Evolutionary conservation across 1,139 yeast genomes (phyloP).

Genomic region (Kurtzmaniella quercitrusa): DNA sequence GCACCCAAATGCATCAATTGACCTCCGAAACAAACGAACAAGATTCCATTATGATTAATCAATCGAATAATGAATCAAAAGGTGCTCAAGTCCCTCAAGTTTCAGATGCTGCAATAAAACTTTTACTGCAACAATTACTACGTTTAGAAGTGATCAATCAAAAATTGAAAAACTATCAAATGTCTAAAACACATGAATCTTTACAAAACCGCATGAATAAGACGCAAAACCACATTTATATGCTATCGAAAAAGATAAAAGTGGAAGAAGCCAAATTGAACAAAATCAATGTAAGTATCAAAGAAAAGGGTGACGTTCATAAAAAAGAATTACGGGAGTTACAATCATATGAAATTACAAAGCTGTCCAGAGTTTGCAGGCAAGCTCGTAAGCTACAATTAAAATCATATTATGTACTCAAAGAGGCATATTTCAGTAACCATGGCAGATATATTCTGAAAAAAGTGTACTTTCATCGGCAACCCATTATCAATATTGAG

Average conservation of each 20-base stretch:
- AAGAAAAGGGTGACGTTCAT: slow-evolving; percentile 8
- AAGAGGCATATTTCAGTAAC: slow-evolving; percentile 21
- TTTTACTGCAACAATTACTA: slow-evolving; percentile 40
- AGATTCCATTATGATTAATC: not conserved
- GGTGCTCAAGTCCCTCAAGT: not conserved
- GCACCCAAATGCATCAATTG: not conserved
- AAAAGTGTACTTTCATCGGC: slow-evolving; percentile 20
- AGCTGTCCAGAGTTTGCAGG: slow-evolving; percentile 24
- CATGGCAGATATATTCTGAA: slow-evolving; percentile 4
- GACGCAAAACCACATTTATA: slow-evolving; percentile 7
- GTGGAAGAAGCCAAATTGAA: slow-evolving; percentile 10
- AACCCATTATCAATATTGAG: slow-evolving; percentile 26
- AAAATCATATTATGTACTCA: slow-evolving; percentile 22
- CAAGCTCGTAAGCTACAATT: slow-evolving; percentile 27
- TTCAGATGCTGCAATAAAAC: slow-evolving; percentile 24
- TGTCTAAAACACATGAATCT: slow-evolving; percentile 17
- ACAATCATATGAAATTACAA: slow-evolving; percentile 17
- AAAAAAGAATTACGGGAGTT: slow-evolving; percentile 10
- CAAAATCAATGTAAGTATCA: slow-evolving; percentile 5
- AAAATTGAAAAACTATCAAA: slow-evolving; percentile 20
- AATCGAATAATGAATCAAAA: not conserved
- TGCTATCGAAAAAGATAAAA: slow-evolving; percentile 9
- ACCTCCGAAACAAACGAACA: not conserved
- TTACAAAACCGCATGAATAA: slow-evolving; percentile 11
- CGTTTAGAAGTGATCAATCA: slow-evolving; percentile 32